Evolutionary conservation across 352 stramenopile genomes (phyloP), one percentile per base, ranked within the genome.

Genomic region (Albugo laibachii): DNA sequence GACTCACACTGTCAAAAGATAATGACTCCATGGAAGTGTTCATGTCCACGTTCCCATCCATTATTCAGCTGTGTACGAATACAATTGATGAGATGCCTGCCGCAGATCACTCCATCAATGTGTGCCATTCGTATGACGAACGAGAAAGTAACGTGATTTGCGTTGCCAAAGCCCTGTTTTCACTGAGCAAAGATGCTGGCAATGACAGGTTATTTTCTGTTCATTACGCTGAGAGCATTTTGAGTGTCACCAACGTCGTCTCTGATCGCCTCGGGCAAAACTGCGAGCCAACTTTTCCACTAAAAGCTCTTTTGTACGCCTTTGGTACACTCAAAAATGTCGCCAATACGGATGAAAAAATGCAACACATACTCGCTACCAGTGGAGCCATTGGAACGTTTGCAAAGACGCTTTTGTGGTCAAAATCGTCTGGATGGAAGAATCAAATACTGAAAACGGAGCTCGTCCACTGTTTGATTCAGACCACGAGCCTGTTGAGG

Each of bases 321-420:
- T 57, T 63, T 13, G 77, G 72, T 5, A 75, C 66, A 19, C 56
- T 87, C 13, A 87, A 87, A 52, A 91, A 87, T 40, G 61, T 75
- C 18, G 82, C 70, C 0, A 83, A 52, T 15, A 59, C 57, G 12
- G 59, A 76, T 5, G 67, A 78, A 24, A 65, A 68, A 27, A 76
- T 81, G 60, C 41, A 73, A 27, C 64, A 67, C 39, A 45, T 87
- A 21, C 61, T 86, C 11, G 69, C 73, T 4, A 75, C 71, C 0
- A 68, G 80, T 44, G 66, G 74, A 12, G 63, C 68, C 3, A 79
- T 85, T 44, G 58, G 61, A 0, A 69, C 62, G 18, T 48, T 82
- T 43, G 16, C 20, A 43, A 24, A 8, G 16, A 43, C 38, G 38
- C 38, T 19, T 10, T 43, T 43, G 16, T 43, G 16, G 38, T 24